phyloP scores from a whole-genome alignment of 495 filamentous ascomycete species.

The Sordaria brevicollis region DNA sequence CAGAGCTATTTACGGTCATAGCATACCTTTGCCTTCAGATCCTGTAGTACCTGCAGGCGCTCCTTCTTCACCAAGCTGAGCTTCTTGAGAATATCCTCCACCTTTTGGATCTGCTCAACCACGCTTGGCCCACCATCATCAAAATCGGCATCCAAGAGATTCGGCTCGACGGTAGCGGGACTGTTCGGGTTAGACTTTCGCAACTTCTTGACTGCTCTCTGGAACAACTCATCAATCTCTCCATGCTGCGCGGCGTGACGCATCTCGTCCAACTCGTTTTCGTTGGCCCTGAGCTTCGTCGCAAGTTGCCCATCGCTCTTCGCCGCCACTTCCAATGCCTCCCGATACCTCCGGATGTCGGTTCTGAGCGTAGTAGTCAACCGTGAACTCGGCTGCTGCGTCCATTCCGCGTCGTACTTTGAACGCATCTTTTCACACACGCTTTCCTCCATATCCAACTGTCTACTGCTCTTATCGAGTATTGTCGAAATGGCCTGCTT shows the following conservation, averaged over 20 bases:
- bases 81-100: conserved; percentile 88
- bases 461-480: conserved; percentile 71
- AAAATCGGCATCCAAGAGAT: conserved; percentile 83
- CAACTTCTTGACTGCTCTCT: conserved; percentile 62
- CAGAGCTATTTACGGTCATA: not conserved
- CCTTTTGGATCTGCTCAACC: conserved; percentile 75
- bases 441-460: conserved; percentile 90
- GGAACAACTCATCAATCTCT: conserved; percentile 82
- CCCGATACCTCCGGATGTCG: conserved; percentile 76
- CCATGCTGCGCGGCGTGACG: conserved; percentile 76
- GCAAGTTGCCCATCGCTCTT: conserved; percentile 82
- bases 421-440: conserved; percentile 99
- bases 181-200: conserved; percentile 46
- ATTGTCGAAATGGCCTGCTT: conserved; percentile 61
- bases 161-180: conserved; percentile 55
- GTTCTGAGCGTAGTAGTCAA: conserved; percentile 78
- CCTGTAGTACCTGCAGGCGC: conserved; percentile 81
- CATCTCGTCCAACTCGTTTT: conserved; percentile 92
- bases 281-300: conserved; percentile 70
- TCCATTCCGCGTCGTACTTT: conserved; percentile 94
- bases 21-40: conserved; percentile 89
- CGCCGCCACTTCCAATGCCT: conserved; percentile 80
- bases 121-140: conserved; percentile 70
- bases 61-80: conserved; percentile 87
- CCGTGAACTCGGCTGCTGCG: conserved; percentile 85